A percentile compares a stretch with the other conserved stretches of the same genome.
phyloP scores from a whole-genome alignment of 2,329 filamentous ascomycete species.

The Trichoderma sp. region DNA sequence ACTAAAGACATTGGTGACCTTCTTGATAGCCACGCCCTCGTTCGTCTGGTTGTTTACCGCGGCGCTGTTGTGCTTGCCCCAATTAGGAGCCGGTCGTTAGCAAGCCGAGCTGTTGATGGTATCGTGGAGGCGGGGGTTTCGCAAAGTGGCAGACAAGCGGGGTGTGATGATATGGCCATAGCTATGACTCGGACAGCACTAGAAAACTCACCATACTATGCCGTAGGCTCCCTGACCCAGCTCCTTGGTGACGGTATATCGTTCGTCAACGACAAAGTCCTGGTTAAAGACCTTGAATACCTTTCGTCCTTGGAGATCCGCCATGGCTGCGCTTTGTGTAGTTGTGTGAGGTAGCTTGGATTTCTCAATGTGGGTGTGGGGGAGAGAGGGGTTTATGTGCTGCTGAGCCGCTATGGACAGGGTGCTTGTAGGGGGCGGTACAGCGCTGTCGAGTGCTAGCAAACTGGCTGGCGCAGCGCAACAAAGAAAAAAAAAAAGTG shows the following conservation, averaged over 20 bases:
- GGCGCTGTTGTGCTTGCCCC: constrained; percentile 55
- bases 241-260: constrained; percentile 98
- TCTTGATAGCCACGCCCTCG: constrained; percentile 97
- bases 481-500: not conserved
- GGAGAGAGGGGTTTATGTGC: constrained; percentile 13
- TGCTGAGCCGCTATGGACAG: not conserved
- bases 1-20: constrained; percentile 99
- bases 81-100: constrained; percentile 27
- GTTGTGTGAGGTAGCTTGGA: not conserved
- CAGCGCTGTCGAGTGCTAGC: not conserved
- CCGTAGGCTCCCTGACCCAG: constrained; percentile 97
- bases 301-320: constrained; percentile 62
- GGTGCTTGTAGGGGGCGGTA: not conserved
- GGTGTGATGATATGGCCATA: not conserved
- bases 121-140: constrained; percentile 28
- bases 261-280: constrained; percentile 96
- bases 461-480: not conserved
- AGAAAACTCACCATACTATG: constrained; percentile 78
- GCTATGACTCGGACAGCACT: not conserved
- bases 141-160: not conserved
- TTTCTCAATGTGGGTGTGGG: not conserved
- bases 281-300: constrained; percentile 99
- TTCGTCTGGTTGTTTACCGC: constrained; percentile 86
- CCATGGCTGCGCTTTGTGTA: constrained; percentile 30
- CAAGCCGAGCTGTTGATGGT: constrained; percentile 17